Base-by-base conservation (phyloP, 2,329 filamentous ascomycete genomes). In the Aotearoamyces nothofagi region DNA sequence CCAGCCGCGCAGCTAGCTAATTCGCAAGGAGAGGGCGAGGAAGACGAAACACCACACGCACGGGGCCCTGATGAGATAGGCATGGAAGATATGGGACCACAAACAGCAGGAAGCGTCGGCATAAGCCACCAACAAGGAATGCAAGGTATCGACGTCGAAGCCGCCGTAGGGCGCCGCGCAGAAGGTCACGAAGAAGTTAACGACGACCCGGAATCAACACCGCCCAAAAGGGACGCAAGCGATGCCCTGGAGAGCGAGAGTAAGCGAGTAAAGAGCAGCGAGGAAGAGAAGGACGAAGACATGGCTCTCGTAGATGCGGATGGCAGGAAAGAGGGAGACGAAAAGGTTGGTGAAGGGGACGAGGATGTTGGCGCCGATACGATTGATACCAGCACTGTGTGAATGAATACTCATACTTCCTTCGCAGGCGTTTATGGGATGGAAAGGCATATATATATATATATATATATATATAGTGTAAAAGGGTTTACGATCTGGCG, bases 61-160 rank as follows among this genome's bases (percentile, higher is more conserved):
- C 67, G 83, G 22, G 87, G 87, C 0, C 90, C 90, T 0, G 72
- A 82, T 16, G 66, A 82, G 41, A 78, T 96, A 28, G 87, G 86
- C 4, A 72, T 84, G 34, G 74, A 81, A 41, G 90, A 98, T 48
- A 78, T 82, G 39, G 90, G 90, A 0, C 74, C 80, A 7, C 86
- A 81, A 52, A 11, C 24, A 10, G 9, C 25, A 12, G 24, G 24
- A 6, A 57, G 53, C 30, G 56, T 49, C 10, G 52, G 57, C 24
- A 34, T 40, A 26, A n/a, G n/a, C n/a, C n/a, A n/a, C n/a, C n/a
- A n/a, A n/a, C n/a, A n/a, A n/a, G 42, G 50, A 27, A 61, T 66
- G 51, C 58, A 61, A 29, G 63, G 58, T 9, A 69, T 75, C 34
- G 64, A 75, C 41, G 52, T 75, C 13, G 68, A 70, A 44, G 68